Conservation (phyloP, 164 flowering plant species). For the Litsea cubeba region DNA sequence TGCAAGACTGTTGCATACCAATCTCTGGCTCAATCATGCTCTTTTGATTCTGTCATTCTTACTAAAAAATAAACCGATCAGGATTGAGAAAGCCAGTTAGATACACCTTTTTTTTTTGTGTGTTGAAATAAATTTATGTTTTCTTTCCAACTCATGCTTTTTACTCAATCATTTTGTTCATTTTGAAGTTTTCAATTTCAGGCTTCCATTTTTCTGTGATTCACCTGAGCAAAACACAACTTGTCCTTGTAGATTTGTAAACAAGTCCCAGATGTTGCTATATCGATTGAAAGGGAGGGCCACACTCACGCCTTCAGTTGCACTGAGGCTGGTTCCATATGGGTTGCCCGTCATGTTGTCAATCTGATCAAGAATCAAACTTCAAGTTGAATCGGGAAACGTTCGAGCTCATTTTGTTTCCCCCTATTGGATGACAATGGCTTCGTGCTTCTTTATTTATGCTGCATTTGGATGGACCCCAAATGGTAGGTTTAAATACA, state of each 20-base stretch:
- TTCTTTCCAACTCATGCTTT: no score
- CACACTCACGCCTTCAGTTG: constrained; percentile 74
- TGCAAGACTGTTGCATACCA: neutral
- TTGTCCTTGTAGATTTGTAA: constrained; percentile 46
- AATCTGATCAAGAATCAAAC: constrained; percentile 39
- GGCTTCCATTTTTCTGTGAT: neutral
- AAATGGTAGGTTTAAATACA: no score
- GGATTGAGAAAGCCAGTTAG: no score
- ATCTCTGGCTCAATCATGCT: neutral
- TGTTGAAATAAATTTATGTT: no score
- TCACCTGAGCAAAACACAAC: neutral
- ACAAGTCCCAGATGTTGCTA: constrained; percentile 42
- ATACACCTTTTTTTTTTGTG: no score
- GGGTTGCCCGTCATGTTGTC: constrained; percentile 79
- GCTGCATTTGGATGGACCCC: no score
- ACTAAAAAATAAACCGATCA: no score
- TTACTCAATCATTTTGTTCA: no score
- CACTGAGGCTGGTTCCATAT: constrained; percentile 71
- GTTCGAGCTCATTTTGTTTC: neutral
- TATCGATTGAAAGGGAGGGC: constrained; percentile 77
- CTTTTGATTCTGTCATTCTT: no score
- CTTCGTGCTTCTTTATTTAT: no score
- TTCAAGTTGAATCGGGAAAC: neutral
- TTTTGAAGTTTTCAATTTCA: no score
- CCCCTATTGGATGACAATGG: no score